Percentiles rank a stretch among this genome's conserved stretches.
phyloP scores from a whole-genome alignment of 2,329 filamentous ascomycete species.

The Xylaria sp. region DNA sequence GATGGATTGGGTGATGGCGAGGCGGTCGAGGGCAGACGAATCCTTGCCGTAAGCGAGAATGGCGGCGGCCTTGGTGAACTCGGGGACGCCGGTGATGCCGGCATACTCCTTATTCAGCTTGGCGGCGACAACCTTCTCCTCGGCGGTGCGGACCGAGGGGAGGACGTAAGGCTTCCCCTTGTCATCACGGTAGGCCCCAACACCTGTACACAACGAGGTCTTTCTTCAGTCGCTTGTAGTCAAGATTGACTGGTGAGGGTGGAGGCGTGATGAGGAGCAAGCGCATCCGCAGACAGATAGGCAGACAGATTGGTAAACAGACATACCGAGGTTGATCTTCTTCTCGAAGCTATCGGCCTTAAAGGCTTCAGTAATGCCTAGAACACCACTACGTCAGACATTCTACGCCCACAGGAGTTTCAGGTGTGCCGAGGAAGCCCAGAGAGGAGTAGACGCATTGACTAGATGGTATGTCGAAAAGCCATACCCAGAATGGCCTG shows the following conservation, averaged over 20 bases:
- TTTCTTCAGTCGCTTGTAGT: slow-evolving; percentile 29
- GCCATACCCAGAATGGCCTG: slow-evolving; percentile 80
- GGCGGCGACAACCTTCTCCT: slow-evolving; percentile 82
- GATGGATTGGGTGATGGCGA: slow-evolving; percentile 97
- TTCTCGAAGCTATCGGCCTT: slow-evolving; percentile 92
- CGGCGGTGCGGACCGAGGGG: slow-evolving; percentile 88
- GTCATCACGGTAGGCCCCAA: slow-evolving; percentile 98
- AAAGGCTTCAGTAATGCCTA: slow-evolving; percentile 96
- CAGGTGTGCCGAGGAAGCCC: neutral
- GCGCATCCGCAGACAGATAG: slow-evolving; percentile 19
- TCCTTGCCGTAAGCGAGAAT: slow-evolving; percentile 88
- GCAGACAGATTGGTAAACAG: slow-evolving; percentile 21
- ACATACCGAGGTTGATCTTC: slow-evolving; percentile 95
- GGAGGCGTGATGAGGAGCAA: slow-evolving; percentile 3
- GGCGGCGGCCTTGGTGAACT: slow-evolving; percentile 93
- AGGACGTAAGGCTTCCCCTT: slow-evolving; percentile 98
- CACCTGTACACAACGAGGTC: slow-evolving; percentile 63
- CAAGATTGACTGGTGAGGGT: neutral
- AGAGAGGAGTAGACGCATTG: slow-evolving; percentile 29
- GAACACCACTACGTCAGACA: slow-evolving; percentile 35
- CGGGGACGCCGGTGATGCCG: slow-evolving; percentile 93
- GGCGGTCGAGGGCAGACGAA: slow-evolving; percentile 78
- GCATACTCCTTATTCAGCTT: slow-evolving; percentile 97
- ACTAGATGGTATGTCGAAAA: slow-evolving; percentile 24
- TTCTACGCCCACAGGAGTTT: slow-evolving; percentile 14